Evolutionary conservation across 129 eudicot genomes (phyloP), one percentile per base, ranked within the genome.

Genomic region (Flaveria sonorensis): DNA sequence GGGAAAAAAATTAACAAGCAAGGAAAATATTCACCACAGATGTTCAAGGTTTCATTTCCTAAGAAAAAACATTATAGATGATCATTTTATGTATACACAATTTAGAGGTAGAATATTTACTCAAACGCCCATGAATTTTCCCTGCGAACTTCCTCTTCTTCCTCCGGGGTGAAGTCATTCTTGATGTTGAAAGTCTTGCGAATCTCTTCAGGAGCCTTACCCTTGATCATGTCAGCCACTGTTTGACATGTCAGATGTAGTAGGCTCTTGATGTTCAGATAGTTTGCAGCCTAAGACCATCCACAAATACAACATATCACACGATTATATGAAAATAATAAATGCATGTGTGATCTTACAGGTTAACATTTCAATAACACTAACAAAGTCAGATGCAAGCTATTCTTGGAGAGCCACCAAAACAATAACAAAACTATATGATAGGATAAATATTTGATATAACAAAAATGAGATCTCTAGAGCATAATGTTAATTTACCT

Each of bases 121-220:
- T 90, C 93, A 60, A 90, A 90, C 0, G 96, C 93, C 96, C 96
- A 90, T 7, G 87, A 88, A 48, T 86, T 90, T 88, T 90, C 96
- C 83, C 91, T 76, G 62, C 93, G 90, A 2, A 88, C 93, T 50
- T 88, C 96, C 87, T 86, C 96, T 55, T 90, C 93, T 66, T 92
- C 97, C 83, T 92, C 96, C 0, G 96, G 96, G 18, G 96, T 89
- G 83, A 87, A 89, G 68, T 92, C 96, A 47, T 89, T 85, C 82
- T 88, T 86, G 81, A 92, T 92, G 89, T 88, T 86, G 74, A 89
- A 89, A n/a, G 88, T 84, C 86, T 89, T 89, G 81, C 93, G 83
- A 20, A 92, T 92, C 85, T 92, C 97, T 78, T 92, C 93, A 0
- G 92, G 93, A 2, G 93, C 84, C 86, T 88, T 90, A 2, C 96